Conservation (phyloP, 495 filamentous ascomycete genomes). For the Penicillium dipodomyicola region DNA sequence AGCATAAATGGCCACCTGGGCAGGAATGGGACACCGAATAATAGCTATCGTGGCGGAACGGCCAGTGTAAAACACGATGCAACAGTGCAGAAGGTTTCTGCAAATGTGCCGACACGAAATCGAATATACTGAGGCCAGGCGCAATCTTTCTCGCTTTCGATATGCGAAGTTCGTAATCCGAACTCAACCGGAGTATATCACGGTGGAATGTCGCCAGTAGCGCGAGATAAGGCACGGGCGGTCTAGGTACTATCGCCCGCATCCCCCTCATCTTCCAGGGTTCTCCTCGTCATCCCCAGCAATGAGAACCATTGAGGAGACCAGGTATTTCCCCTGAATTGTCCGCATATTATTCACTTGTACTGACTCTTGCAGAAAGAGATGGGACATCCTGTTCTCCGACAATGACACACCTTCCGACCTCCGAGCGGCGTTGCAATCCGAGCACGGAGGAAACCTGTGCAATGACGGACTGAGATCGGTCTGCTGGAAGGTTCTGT, state of each 20-base stretch:
- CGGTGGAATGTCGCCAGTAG: slow-evolving; percentile 12
- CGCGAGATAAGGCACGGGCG: slow-evolving; percentile 24
- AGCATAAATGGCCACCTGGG: no score
- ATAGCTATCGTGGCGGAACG: no score
- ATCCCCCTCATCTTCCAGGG: slow-evolving; percentile 12
- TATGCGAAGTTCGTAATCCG: not conserved
- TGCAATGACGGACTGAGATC: slow-evolving; percentile 76
- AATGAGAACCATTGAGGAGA: slow-evolving; percentile 65
- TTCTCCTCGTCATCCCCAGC: slow-evolving; percentile 14
- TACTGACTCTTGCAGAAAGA: slow-evolving; percentile 37
- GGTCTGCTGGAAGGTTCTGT: slow-evolving; percentile 85
- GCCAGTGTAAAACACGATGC: no score
- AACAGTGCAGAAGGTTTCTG: not conserved
- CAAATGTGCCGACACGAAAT: not conserved
- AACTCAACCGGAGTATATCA: not conserved
- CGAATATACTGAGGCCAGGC: not conserved
- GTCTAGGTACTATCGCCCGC: slow-evolving; percentile 25
- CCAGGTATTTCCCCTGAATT: slow-evolving; percentile 44
- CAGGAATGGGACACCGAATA: no score
- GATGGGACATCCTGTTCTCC: slow-evolving; percentile 67
- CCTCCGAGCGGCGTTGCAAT: slow-evolving; percentile 63
- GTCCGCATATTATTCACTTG: not conserved
- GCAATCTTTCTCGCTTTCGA: not conserved
- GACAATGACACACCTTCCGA: slow-evolving; percentile 58
- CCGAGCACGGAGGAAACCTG: slow-evolving; percentile 52